phyloP scores from a whole-genome alignment of 148 eudicot species.

The Gaultheria prostrata region DNA sequence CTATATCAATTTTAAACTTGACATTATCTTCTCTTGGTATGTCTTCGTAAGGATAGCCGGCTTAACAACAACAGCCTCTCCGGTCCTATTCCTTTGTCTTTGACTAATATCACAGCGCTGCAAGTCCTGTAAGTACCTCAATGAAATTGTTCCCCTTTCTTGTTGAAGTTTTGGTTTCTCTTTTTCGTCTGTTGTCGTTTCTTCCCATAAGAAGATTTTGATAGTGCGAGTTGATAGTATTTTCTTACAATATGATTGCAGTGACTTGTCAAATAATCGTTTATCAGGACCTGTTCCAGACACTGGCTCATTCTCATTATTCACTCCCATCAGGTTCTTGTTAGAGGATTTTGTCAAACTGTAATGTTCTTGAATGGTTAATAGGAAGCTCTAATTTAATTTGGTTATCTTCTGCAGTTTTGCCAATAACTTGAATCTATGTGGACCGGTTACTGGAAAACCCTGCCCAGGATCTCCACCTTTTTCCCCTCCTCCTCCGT shows the following conservation, averaged over 20 bases:
- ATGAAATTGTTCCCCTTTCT: constrained; percentile 1
- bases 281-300: constrained; percentile 51
- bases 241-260: constrained; percentile 14
- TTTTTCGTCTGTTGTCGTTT: background rate
- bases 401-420: constrained; percentile 31
- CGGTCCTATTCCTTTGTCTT: constrained; percentile 25
- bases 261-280: constrained; percentile 47
- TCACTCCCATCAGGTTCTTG: constrained; percentile 52
- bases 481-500: constrained; percentile 35
- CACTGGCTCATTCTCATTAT: constrained; percentile 54
- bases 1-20: background rate
- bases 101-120: constrained; percentile 27
- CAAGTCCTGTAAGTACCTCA: constrained; percentile 33
- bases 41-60: constrained; percentile 26
- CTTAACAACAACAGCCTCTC: constrained; percentile 39
- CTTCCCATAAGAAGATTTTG: background rate
- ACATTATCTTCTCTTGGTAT: constrained; percentile 10
- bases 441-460: constrained; percentile 31
- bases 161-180: background rate
- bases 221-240: constrained; percentile 7
- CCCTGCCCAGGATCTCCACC: constrained; percentile 35
- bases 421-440: constrained; percentile 33
- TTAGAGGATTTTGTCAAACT: background rate
- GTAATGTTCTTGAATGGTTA: background rate
- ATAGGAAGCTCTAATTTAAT: background rate